These are phyloP conservation scores for Aspergillus piperis DNA, from an alignment of 2,329 filamentous ascomycete genomes.

Conservation along the genomic window DNA sequence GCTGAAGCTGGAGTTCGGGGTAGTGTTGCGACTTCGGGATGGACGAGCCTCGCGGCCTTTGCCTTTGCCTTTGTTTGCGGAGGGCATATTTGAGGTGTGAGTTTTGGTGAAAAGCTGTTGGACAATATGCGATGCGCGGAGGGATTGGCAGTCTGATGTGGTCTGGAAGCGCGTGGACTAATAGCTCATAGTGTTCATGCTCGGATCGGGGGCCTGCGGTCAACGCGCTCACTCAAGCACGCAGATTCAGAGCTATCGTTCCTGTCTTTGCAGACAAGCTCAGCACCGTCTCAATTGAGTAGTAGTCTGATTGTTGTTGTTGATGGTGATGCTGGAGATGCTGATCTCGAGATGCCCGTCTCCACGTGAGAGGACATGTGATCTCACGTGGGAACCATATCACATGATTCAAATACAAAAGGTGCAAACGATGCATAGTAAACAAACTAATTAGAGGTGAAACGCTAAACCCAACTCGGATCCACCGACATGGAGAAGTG, in stretches of 20 bases:
- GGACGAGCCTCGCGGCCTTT: constrained; percentile 56
- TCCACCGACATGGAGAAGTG: not conserved
- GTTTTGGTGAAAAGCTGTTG: not conserved
- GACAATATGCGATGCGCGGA: not conserved
- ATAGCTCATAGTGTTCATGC: constrained; percentile 13
- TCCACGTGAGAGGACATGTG: constrained; percentile 2
- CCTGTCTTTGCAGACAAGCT: not conserved
- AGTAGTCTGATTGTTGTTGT: not conserved
- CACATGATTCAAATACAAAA: not conserved
- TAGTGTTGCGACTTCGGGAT: constrained; percentile 64
- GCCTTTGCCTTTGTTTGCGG: constrained; percentile 53
- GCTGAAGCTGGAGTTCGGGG: constrained; percentile 58
- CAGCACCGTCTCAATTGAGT: not conserved
- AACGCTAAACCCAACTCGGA: not conserved
- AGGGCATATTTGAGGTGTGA: constrained; percentile 38
- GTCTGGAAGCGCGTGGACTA: constrained; percentile 1
- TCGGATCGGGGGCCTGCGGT: not conserved
- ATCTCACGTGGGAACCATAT: not conserved
- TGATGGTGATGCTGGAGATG: not conserved
- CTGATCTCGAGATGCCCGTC: not conserved
- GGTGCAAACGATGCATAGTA: not conserved
- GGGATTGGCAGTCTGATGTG: not conserved
- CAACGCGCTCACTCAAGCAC: not conserved
- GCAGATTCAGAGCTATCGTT: not conserved
- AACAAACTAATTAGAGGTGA: not conserved